A percentile compares a stretch with the other conserved stretches of the same genome.
Evolutionary conservation across 768 basidiomycete genomes (phyloP).

Genomic region (Leccinum fibrillosum): DNA sequence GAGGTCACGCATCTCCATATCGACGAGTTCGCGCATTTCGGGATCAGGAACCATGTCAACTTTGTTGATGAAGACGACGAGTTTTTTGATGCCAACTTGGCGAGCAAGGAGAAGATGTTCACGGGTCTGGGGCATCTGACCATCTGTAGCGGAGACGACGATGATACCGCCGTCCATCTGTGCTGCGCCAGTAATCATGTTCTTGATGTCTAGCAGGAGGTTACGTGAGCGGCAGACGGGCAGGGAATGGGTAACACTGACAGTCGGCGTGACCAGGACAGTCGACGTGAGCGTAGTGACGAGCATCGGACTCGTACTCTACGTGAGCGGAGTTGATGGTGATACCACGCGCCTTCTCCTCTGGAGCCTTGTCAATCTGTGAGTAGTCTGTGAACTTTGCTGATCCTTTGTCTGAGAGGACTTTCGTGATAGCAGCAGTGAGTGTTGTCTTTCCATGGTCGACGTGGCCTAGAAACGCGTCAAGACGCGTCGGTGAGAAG

Average conservation of each 20-base stretch:
- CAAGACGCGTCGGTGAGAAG: constrained; percentile 13
- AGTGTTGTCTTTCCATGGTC: constrained; percentile 99
- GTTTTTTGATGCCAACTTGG: constrained; percentile 95
- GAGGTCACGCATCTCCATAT: constrained; percentile 99
- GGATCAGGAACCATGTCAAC: constrained; percentile 94
- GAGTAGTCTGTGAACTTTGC: constrained; percentile 91
- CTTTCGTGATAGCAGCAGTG: constrained; percentile 94
- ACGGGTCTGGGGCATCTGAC: constrained; percentile 99
- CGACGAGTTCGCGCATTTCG: constrained; percentile 98
- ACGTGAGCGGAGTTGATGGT: constrained; percentile 99
- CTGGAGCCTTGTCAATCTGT: constrained; percentile 98
- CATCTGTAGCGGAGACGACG: constrained; percentile 97
- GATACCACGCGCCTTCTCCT: constrained; percentile 99
- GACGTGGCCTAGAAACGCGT: constrained; percentile 64
- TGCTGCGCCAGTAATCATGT: constrained; percentile 99
- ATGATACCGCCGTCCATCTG: constrained; percentile 97
- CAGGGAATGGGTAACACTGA: constrained; percentile 35
- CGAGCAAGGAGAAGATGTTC: constrained; percentile 97
- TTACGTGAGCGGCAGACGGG: constrained; percentile 2
- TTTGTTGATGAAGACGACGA: constrained; percentile 99
- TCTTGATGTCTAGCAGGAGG: constrained; percentile 74
- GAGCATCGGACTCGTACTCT: constrained; percentile 87
- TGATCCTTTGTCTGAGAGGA: constrained; percentile 72
- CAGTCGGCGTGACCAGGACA: constrained; percentile 97
- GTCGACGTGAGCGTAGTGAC: constrained; percentile 98